phyloP scores from a whole-genome alignment of 225 moss, liverwort and hornwort species.

The Bryum argenteum region DNA sequence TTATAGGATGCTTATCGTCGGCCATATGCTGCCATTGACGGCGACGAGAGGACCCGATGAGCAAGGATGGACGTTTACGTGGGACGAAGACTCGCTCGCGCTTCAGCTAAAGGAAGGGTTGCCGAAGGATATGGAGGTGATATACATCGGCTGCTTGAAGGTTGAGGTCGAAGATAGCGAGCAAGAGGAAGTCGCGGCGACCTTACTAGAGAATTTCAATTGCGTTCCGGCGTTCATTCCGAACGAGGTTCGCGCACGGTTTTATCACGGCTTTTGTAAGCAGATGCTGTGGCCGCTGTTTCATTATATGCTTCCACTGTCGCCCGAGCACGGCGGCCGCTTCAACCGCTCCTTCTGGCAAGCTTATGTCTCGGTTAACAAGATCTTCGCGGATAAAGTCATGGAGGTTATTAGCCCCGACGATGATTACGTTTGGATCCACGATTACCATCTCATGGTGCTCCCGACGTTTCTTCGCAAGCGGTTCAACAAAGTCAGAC shows the following conservation, averaged over 20 bases:
- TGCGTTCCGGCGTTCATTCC: slow-evolving; percentile 90
- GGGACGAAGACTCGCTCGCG: slow-evolving; percentile 79
- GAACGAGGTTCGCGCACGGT: slow-evolving; percentile 59
- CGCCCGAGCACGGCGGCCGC: slow-evolving; percentile 79
- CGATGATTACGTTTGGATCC: slow-evolving; percentile 92
- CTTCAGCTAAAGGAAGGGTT: slow-evolving; percentile 82
- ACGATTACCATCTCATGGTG: slow-evolving; percentile 90
- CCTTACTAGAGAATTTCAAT: slow-evolving; percentile 76
- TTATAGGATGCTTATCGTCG: slow-evolving; percentile 72
- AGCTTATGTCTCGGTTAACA: slow-evolving; percentile 84
- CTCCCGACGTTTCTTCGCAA: slow-evolving; percentile 80
- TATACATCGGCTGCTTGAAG: slow-evolving; percentile 83
- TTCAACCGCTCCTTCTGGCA: slow-evolving; percentile 92
- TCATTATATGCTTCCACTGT: slow-evolving; percentile 86
- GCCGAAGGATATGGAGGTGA: slow-evolving; percentile 79
- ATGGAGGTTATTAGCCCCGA: slow-evolving; percentile 89
- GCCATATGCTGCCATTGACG: slow-evolving; percentile 79
- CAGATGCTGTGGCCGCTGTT: slow-evolving; percentile 92
- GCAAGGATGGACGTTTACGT: slow-evolving; percentile 78
- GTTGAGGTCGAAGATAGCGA: slow-evolving; percentile 80
- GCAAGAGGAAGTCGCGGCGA: slow-evolving; percentile 84
- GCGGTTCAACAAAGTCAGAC: slow-evolving; percentile 79
- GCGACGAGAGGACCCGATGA: slow-evolving; percentile 69
- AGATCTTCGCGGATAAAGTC: slow-evolving; percentile 85
- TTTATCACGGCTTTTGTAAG: slow-evolving; percentile 93